Conservation (phyloP, 805 yeast genomes). For the Komagataella populi region DNA sequence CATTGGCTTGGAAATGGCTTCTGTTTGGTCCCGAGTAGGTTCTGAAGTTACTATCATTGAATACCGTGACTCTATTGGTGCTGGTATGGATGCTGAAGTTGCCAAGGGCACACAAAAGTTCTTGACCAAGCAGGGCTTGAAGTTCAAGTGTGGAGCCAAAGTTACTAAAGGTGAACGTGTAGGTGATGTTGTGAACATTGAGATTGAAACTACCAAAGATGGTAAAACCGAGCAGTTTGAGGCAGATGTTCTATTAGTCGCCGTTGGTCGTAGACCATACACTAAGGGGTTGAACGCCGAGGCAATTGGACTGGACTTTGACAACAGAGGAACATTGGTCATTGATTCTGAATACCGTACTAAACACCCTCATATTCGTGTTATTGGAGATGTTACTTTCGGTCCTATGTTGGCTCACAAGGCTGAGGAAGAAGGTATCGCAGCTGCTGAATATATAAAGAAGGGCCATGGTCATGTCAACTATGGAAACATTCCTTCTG, state of each 20-base stretch:
- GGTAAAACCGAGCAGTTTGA: conserved; percentile 72
- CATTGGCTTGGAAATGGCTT: conserved; percentile 98
- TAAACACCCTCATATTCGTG: conserved; percentile 85
- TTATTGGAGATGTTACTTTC: conserved; percentile 95
- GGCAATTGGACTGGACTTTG: conserved; percentile 78
- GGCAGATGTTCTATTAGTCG: conserved; percentile 89
- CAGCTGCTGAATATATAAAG: conserved; percentile 92
- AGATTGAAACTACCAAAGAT: conserved; percentile 77
- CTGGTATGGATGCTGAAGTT: conserved; percentile 96
- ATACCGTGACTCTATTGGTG: conserved; percentile 86
- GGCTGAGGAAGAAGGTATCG: conserved; percentile 99
- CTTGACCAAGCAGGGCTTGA: conserved; percentile 88
- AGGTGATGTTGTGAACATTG: conserved; percentile 79
- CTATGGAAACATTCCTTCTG: conserved; percentile 95
- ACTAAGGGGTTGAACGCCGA: conserved; percentile 83
- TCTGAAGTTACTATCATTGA: conserved; percentile 91
- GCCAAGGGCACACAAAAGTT: conserved; percentile 83
- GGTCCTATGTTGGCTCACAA: conserved; percentile 99
- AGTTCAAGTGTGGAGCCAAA: conserved; percentile 86
- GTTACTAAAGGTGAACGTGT: conserved; percentile 78
- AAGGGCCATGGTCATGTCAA: conserved; percentile 95
- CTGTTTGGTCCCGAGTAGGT: conserved; percentile 93
- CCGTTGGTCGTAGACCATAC: conserved; percentile 98
- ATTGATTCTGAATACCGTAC: conserved; percentile 91
- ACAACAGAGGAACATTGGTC: conserved; percentile 84